Evolutionary conservation across 371 early-diverging fungal genomes (phyloP), one percentile per base, ranked within the genome.

Genomic region (Thermomucor indicae-seudaticae): DNA sequence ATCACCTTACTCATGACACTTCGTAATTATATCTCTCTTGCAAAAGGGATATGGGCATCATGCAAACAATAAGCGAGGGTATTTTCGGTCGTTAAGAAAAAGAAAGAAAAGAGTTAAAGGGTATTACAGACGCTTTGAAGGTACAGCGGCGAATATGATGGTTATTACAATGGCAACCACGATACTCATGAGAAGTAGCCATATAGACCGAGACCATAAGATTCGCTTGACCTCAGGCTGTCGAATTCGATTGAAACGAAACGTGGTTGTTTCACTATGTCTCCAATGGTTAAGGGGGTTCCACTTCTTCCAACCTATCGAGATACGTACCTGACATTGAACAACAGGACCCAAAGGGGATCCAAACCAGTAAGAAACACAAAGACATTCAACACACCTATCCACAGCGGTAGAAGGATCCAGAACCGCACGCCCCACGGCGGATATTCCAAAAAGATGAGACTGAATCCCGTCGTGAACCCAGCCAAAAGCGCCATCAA

Each of bases 391-490:
- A 65, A 53, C n/a, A 66, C 43, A 6, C 72, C 73, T n/a, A 72
- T 20, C 77, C 77, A 76, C 20, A 72, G 53, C 2, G 77, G 77
- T 2, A 76, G 42, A 19, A 72, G 19, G 1, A 55, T 58, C 78
- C 78, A 79, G 17, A 74, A 71, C 6, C 84, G 70, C 28, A 56
- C 20, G 6, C 72, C 68, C 57, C 76, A 72, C 37, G 71, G 78
- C 40, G 68, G 68, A 46, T 69, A 67, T 17, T 75, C 76, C 45
- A 83, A 60, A 52, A 85, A 81, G 42, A 85, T 81, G 25, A 83
- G 57, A 47, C 71, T 62, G 24, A 85, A 49, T 16, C 70, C 73
- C 0, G 72, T 60, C 1, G 80, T 59, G 29, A 85, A 73, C 3
- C 80, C 83, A 17, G 73, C 54, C 47, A 85, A 64, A 23, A 85